Percentiles rank a stretch among this genome's conserved stretches.
phyloP scores from a whole-genome alignment of 225 moss, liverwort and hornwort genomes.

The Bryoerythrophyllum caledonicum region DNA sequence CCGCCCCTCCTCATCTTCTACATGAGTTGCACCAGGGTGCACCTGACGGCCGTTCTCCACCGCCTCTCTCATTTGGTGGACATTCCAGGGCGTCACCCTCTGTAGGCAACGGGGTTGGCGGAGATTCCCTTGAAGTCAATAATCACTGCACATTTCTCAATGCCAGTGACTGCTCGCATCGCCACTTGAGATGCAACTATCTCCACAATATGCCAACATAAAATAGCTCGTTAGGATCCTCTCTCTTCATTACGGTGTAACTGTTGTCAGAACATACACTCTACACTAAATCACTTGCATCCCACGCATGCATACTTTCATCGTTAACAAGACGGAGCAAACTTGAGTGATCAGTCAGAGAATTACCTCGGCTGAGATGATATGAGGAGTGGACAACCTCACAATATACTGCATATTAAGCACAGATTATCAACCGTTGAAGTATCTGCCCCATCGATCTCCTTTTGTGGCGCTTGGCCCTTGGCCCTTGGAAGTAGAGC shows the following conservation, averaged over 20 bases:
- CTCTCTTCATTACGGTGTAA: too few species aligned
- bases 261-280: too few species aligned
- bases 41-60: slow-evolving; percentile 85
- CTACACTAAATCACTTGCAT: too few species aligned
- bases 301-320: neutral
- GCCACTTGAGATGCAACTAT: slow-evolving; percentile 83
- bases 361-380: slow-evolving; percentile 84
- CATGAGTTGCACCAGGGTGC: slow-evolving; percentile 93
- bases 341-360: neutral
- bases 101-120: slow-evolving; percentile 48
- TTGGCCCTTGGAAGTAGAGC: slow-evolving; percentile 34
- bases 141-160: slow-evolving; percentile 94
- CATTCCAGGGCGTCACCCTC: slow-evolving; percentile 97
- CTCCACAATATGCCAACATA: slow-evolving; percentile 72
- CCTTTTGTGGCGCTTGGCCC: slow-evolving; percentile 29
- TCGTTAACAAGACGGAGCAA: neutral
- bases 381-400: slow-evolving; percentile 53
- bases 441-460: slow-evolving; percentile 33
- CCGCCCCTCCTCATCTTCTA: slow-evolving; percentile 93
- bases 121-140: slow-evolving; percentile 74
- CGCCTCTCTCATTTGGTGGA: slow-evolving; percentile 89
- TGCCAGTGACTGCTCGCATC: slow-evolving; percentile 72
- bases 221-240: neutral
- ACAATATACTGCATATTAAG: slow-evolving; percentile 70
- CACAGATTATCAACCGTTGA: slow-evolving; percentile 47